Evolutionary conservation across 2,329 filamentous ascomycete species (phyloP).

Genomic region (Ophiostoma triangulosporum): DNA sequence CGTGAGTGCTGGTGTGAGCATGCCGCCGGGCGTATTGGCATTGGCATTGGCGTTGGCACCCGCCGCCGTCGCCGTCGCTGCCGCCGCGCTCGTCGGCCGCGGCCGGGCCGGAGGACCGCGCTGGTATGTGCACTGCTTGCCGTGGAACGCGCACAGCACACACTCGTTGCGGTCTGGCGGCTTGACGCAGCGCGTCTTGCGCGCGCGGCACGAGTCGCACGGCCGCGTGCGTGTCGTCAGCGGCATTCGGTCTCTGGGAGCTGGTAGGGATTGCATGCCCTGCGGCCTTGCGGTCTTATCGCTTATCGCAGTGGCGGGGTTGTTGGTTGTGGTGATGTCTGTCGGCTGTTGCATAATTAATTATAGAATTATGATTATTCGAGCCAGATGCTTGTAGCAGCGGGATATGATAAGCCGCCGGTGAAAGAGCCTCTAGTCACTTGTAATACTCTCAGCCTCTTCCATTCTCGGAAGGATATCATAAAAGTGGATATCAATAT

Average conservation of each 20-base stretch:
- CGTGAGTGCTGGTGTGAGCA: neutral
- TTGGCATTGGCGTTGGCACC: neutral
- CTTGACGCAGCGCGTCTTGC: conserved; percentile 2
- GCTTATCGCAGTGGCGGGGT: too few species aligned
- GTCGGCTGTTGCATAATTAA: too few species aligned
- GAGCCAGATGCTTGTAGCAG: too few species aligned
- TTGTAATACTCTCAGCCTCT: too few species aligned
- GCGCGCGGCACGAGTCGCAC: conserved; percentile 2
- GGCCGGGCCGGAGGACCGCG: neutral
- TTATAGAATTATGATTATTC: too few species aligned
- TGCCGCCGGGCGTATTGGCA: neutral
- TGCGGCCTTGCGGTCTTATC: too few species aligned
- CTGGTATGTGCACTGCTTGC: conserved; percentile 1
- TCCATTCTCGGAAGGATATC: too few species aligned
- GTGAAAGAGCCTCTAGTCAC: too few species aligned
- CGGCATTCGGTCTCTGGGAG: too few species aligned
- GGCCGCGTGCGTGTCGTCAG: neutral
- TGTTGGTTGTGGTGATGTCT: too few species aligned
- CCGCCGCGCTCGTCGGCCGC: neutral
- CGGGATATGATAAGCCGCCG: too few species aligned
- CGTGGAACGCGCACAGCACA: conserved; percentile 1
- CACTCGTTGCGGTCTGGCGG: conserved; percentile 1
- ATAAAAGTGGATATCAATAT: too few species aligned
- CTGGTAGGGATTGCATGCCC: neutral
- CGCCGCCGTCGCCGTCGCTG: neutral